These are phyloP conservation scores for Bruguiera parviflora DNA, from an alignment of 345 rosid genomes.

Conservation along the genomic window DNA sequence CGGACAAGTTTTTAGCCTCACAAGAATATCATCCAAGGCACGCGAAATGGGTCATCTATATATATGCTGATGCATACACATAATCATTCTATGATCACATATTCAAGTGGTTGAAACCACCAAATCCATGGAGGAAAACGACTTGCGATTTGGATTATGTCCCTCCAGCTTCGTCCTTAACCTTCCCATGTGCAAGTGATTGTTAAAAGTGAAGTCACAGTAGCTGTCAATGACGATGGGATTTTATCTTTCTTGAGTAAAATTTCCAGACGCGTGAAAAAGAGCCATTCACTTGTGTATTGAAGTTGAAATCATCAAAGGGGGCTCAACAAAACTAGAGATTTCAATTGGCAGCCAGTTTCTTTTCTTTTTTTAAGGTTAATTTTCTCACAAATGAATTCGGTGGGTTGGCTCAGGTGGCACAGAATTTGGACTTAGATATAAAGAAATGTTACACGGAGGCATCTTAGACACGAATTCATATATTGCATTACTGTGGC, in stretches of 20 bases:
- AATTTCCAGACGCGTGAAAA: neutral
- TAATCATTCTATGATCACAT: slow-evolving; percentile 16
- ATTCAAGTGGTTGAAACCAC: slow-evolving; percentile 19
- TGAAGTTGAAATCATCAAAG: too few species aligned
- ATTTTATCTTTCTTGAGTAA: neutral
- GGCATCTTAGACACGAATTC: too few species aligned
- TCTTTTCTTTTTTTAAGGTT: too few species aligned
- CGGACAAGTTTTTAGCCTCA: too few species aligned
- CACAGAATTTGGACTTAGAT: too few species aligned
- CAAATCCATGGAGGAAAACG: slow-evolving; percentile 19
- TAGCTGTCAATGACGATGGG: slow-evolving; percentile 20
- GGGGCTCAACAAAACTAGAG: neutral
- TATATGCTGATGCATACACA: slow-evolving; percentile 7
- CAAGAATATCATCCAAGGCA: too few species aligned
- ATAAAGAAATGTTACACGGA: too few species aligned
- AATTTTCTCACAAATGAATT: too few species aligned
- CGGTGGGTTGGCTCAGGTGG: too few species aligned
- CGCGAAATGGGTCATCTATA: neutral
- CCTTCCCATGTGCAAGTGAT: slow-evolving; percentile 30
- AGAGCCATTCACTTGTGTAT: neutral
- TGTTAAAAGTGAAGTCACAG: slow-evolving; percentile 23
- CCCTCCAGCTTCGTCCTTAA: slow-evolving; percentile 11
- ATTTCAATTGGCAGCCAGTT: neutral
- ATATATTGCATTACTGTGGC: too few species aligned
- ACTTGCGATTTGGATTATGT: slow-evolving; percentile 23